phyloP scores from a whole-genome alignment of 768 basidiomycete genomes.

The Mycena metata region DNA sequence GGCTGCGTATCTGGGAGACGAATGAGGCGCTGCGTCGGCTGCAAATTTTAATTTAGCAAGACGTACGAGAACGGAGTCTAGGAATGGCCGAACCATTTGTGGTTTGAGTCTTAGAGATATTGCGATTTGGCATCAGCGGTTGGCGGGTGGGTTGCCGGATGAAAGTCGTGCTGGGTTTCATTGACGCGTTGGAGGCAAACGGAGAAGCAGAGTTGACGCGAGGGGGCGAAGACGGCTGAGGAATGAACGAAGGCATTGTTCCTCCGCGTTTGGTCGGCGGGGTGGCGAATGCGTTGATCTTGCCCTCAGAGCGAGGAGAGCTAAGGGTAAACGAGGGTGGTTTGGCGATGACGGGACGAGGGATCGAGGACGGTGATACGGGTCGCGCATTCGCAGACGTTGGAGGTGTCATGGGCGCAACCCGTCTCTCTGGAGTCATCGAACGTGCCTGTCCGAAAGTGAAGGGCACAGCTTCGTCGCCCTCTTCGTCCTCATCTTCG shows the following conservation, averaged over 20 bases:
- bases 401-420: slow-evolving; percentile 26
- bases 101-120: slow-evolving; percentile 44
- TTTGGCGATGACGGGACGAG: slow-evolving; percentile 54
- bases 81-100: slow-evolving; percentile 76
- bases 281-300: slow-evolving; percentile 56
- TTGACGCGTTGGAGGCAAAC: slow-evolving; percentile 48
- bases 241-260: slow-evolving; percentile 68
- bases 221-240: slow-evolving; percentile 67
- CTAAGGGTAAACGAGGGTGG: slow-evolving; percentile 49
- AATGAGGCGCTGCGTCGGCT: slow-evolving; percentile 50
- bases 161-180: slow-evolving; percentile 54
- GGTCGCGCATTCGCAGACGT: slow-evolving; percentile 37
- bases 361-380: slow-evolving; percentile 65
- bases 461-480: slow-evolving; percentile 47
- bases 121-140: slow-evolving; percentile 48
- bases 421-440: slow-evolving; percentile 30
- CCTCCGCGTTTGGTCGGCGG: slow-evolving; percentile 68
- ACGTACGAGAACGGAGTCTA: slow-evolving; percentile 69
- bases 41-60: slow-evolving; percentile 59
- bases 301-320: slow-evolving; percentile 40
- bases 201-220: slow-evolving; percentile 48
- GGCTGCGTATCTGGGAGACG: slow-evolving; percentile 57
- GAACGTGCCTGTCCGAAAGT: slow-evolving; percentile 50
- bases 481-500: slow-evolving; percentile 46
- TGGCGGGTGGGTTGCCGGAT: slow-evolving; percentile 61